These are phyloP conservation scores for Lupinus albus DNA, from an alignment of 306 rosid species.

Conservation along the genomic window DNA sequence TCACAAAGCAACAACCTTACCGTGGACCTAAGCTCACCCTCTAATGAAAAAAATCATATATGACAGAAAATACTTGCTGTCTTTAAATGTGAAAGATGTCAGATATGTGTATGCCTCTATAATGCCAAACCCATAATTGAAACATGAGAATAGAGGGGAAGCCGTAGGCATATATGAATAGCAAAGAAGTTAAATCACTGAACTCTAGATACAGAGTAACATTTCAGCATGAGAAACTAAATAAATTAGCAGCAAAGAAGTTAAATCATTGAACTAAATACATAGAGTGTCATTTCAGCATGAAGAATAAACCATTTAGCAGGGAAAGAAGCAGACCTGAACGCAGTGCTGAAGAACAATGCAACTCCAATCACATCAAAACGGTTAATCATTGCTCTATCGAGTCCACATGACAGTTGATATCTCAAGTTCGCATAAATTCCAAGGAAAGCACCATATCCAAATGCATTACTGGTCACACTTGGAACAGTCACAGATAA, in stretches of 20 bases:
- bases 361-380: constrained; percentile 97
- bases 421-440: constrained; percentile 93
- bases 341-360: constrained; percentile 77
- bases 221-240: constrained; percentile 22
- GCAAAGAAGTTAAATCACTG: not conserved
- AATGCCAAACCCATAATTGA: not conserved
- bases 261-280: not conserved
- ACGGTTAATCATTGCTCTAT: constrained; percentile 75
- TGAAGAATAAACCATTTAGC: constrained; percentile 3
- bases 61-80: not conserved
- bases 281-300: constrained; percentile 6
- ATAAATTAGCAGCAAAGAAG: constrained; percentile 7
- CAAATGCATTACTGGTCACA: constrained; percentile 81
- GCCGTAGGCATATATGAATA: constrained; percentile 2
- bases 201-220: not conserved
- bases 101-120: not conserved
- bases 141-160: constrained; percentile 6
- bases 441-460: constrained; percentile 97
- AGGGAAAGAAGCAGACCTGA: constrained; percentile 59
- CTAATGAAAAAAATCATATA: constrained; percentile 10
- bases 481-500: constrained; percentile 87
- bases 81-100: not conserved
- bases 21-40: too few species aligned
- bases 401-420: constrained; percentile 91
- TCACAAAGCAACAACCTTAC: too few species aligned